Evolutionary conservation across 371 early-diverging fungal genomes (phyloP).

Genomic region (Conidiobolus incongruus): DNA sequence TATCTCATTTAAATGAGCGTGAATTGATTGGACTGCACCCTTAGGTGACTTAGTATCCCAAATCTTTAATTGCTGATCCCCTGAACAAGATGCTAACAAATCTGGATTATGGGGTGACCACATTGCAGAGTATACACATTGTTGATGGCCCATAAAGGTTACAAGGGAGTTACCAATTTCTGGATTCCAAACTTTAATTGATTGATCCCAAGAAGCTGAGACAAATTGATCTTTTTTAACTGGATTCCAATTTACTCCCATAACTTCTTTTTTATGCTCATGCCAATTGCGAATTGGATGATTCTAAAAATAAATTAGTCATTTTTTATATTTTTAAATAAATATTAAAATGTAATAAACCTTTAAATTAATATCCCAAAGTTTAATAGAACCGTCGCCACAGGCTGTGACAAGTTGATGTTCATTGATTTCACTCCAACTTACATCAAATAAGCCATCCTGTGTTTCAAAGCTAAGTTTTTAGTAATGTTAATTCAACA

Average conservation of each 20-base stretch:
- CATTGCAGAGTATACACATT: slow-evolving; percentile 66
- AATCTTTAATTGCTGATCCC: slow-evolving; percentile 68
- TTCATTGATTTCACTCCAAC: slow-evolving; percentile 88
- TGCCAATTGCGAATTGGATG: slow-evolving; percentile 75
- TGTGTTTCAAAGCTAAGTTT: slow-evolving; percentile 70
- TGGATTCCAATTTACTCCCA: slow-evolving; percentile 82
- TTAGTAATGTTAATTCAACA: neutral
- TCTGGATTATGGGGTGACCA: slow-evolving; percentile 70
- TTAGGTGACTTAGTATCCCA: slow-evolving; percentile 54
- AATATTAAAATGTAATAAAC: slow-evolving; percentile 20
- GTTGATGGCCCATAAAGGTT: slow-evolving; percentile 64
- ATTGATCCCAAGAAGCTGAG: slow-evolving; percentile 83
- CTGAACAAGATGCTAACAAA: slow-evolving; percentile 64
- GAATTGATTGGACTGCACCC: slow-evolving; percentile 44
- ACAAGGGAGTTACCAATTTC: slow-evolving; percentile 45
- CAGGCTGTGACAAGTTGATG: slow-evolving; percentile 73
- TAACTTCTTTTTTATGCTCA: slow-evolving; percentile 86
- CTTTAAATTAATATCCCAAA: slow-evolving; percentile 66
- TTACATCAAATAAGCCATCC: slow-evolving; percentile 79
- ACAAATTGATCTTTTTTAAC: slow-evolving; percentile 65
- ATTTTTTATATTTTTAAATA: neutral
- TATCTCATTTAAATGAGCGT: slow-evolving; percentile 71
- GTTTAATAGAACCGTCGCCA: slow-evolving; percentile 83
- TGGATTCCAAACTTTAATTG: slow-evolving; percentile 84
- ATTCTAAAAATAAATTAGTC: slow-evolving; percentile 32